Conservation (phyloP, 2,329 filamentous ascomycete species). For the Hysterium pulicare region DNA sequence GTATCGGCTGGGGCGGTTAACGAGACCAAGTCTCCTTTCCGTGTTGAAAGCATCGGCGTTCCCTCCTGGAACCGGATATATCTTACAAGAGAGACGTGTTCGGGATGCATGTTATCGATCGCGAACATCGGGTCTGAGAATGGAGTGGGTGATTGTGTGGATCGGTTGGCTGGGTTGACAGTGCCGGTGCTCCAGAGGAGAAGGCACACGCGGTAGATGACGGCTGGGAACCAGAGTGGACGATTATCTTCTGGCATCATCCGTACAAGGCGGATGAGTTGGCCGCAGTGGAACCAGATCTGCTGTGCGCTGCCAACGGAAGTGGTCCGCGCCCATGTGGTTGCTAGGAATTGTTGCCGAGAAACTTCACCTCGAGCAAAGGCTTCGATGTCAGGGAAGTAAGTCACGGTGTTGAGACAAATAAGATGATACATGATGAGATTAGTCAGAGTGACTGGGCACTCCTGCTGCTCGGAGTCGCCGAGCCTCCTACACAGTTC, state of each 20-base stretch:
- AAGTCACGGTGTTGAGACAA: slow-evolving; percentile 53
- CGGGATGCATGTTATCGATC: slow-evolving; percentile 34
- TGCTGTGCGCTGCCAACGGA: slow-evolving; percentile 52
- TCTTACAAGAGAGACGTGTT: slow-evolving; percentile 31
- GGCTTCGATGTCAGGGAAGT: slow-evolving; percentile 54
- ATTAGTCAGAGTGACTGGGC: slow-evolving; percentile 50
- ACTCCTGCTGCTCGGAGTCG: slow-evolving; percentile 36
- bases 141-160: slow-evolving; percentile 5
- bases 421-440: slow-evolving; percentile 60
- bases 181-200: slow-evolving; percentile 27
- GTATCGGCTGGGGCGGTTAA: slow-evolving; percentile 30
- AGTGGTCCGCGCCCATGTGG: slow-evolving; percentile 44
- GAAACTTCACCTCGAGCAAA: slow-evolving; percentile 51
- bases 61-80: slow-evolving; percentile 36
- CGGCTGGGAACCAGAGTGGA: slow-evolving; percentile 57
- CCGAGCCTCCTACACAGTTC: slow-evolving; percentile 44
- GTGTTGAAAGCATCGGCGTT: slow-evolving; percentile 30
- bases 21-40: slow-evolving; percentile 22
- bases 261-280: slow-evolving; percentile 51
- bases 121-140: slow-evolving; percentile 15
- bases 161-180: slow-evolving; percentile 1
- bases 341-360: slow-evolving; percentile 43
- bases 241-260: slow-evolving; percentile 48
- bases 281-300: slow-evolving; percentile 54
- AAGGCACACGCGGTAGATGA: slow-evolving; percentile 55